Percentiles rank a stretch among this genome's conserved stretches.
Conservation (phyloP, 1,284 basidiomycete genomes). For the Heterobasidion parviporum region DNA sequence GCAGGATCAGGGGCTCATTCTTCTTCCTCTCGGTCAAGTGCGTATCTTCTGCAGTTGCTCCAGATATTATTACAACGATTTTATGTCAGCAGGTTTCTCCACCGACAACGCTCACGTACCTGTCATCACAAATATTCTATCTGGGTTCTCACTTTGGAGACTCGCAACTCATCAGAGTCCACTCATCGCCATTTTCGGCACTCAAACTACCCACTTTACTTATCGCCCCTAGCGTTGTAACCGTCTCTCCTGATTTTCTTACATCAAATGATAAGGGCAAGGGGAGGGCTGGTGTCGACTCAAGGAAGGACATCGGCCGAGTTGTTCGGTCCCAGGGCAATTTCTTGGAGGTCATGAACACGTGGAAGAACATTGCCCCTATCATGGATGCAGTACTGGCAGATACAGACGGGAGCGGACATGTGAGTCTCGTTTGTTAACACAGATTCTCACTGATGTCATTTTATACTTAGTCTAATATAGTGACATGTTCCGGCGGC, state of each 20-base stretch:
- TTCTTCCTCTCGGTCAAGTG: constrained; percentile 71
- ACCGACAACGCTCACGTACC: constrained; percentile 67
- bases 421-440: constrained; percentile 37
- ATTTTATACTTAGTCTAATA: constrained; percentile 42
- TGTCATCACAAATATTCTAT: constrained; percentile 71
- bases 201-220: constrained; percentile 39
- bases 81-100: constrained; percentile 53
- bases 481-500: constrained; percentile 87
- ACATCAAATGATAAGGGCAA: constrained; percentile 9
- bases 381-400: constrained; percentile 79
- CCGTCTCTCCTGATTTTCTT: constrained; percentile 25
- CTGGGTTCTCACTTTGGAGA: constrained; percentile 81
- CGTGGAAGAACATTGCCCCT: constrained; percentile 79
- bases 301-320: constrained; percentile 22
- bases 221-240: constrained; percentile 37
- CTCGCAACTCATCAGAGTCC: constrained; percentile 67
- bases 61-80: neutral
- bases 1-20: constrained; percentile 38
- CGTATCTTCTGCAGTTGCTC: constrained; percentile 10
- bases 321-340: constrained; percentile 43
- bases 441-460: neutral
- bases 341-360: constrained; percentile 52
- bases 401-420: constrained; percentile 67
- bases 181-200: constrained; percentile 32
- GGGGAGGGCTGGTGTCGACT: constrained; percentile 12